Evolutionary conservation across 257 asterid species (phyloP).

Genomic region (Solanum piurae): DNA sequence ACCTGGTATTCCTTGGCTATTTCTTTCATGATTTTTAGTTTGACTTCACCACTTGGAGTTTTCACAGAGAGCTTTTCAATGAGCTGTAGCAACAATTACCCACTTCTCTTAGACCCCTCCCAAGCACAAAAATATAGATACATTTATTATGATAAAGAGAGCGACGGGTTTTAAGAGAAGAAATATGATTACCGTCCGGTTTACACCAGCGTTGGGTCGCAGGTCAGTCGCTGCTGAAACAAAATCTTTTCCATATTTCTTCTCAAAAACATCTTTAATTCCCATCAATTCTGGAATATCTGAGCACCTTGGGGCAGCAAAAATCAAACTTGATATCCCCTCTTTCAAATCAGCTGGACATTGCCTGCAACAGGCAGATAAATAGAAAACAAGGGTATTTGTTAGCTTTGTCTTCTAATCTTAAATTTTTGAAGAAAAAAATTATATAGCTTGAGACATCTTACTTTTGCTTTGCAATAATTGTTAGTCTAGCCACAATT

Average conservation of each 20-base stretch:
- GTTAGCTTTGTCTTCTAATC: background rate
- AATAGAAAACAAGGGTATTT: background rate
- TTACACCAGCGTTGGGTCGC: conserved; percentile 91
- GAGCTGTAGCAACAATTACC: conserved; percentile 40
- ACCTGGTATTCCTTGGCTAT: conserved; percentile 92
- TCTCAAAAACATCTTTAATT: conserved; percentile 61
- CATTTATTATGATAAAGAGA: background rate
- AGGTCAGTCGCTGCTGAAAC: conserved; percentile 89
- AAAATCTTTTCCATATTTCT: conserved; percentile 89
- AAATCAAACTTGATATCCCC: conserved; percentile 82
- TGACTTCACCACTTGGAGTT: conserved; percentile 80
- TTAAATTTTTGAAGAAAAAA: background rate
- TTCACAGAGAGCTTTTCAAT: conserved; percentile 92
- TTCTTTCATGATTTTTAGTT: conserved; percentile 79
- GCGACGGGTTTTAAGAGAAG: background rate
- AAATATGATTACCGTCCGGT: conserved; percentile 50
- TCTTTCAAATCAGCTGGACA: conserved; percentile 96
- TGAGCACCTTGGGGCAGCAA: conserved; percentile 96
- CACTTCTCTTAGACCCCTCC: background rate
- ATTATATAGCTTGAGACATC: conserved; percentile 17
- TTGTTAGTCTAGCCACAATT: conserved; percentile 68
- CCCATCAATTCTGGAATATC: conserved; percentile 80
- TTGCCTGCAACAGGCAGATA: conserved; percentile 40
- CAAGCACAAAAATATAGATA: background rate
- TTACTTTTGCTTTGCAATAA: conserved; percentile 87